Percentiles rank a stretch among this genome's conserved stretches.
phyloP scores from a whole-genome alignment of 1,284 basidiomycete species.

The Vanrija sp. region DNA sequence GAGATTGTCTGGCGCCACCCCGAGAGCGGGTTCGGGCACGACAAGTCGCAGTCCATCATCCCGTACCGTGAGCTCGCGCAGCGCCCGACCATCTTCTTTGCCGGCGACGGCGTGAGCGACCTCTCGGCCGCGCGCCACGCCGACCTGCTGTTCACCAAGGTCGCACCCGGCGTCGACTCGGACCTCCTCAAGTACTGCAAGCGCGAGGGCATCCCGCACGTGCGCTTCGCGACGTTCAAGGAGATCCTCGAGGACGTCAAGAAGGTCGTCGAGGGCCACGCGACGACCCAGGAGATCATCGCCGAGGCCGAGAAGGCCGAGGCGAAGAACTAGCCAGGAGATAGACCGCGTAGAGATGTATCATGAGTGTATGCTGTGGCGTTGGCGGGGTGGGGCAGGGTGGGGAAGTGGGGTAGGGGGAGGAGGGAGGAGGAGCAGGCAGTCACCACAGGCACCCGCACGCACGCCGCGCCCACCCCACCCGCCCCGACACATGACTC shows the following conservation, averaged over 20 bases:
- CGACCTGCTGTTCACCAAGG: constrained; percentile 85
- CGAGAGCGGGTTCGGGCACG: constrained; percentile 80
- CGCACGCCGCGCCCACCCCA: too few relatives aligned
- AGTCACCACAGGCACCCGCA: too few relatives aligned
- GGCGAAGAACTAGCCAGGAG: constrained; percentile 21
- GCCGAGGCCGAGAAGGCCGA: constrained; percentile 45
- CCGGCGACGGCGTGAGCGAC: constrained; percentile 91
- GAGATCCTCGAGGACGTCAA: constrained; percentile 53
- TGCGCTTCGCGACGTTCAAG: constrained; percentile 50
- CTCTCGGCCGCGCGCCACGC: constrained; percentile 85
- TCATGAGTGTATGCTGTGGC: not conserved
- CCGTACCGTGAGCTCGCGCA: constrained; percentile 69
- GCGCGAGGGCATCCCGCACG: constrained; percentile 46
- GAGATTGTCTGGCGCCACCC: constrained; percentile 83
- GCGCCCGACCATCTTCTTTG: constrained; percentile 84
- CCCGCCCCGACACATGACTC: too few relatives aligned
- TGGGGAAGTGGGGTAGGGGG: too few relatives aligned
- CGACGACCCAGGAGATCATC: constrained; percentile 31
- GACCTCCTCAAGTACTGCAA: constrained; percentile 76
- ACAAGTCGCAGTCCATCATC: constrained; percentile 86
- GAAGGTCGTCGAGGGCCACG: constrained; percentile 59
- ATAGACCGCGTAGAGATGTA: not conserved
- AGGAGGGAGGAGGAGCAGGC: too few relatives aligned
- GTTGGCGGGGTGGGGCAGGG: too few relatives aligned
- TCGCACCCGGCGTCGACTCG: constrained; percentile 71